Conservation (phyloP, 306 rosid genomes). For the Cucumis melo region DNA sequence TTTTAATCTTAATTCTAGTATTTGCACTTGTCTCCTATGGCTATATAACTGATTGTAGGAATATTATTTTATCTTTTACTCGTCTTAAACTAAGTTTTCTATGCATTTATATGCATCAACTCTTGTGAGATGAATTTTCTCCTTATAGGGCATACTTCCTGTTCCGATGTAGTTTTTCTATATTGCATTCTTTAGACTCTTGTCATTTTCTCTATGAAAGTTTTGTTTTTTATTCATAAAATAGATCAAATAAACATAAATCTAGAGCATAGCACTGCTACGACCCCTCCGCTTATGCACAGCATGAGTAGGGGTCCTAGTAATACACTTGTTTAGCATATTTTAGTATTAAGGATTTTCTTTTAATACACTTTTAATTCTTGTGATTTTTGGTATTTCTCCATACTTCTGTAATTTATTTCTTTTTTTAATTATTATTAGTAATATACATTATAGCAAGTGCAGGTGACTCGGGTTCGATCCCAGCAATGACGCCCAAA, state of each 20-base stretch:
- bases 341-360: not conserved
- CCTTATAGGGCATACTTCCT: too few species aligned
- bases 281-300: not conserved
- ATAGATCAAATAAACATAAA: not conserved
- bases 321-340: not conserved
- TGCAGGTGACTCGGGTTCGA: too few species aligned
- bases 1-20: slow-evolving; percentile 1
- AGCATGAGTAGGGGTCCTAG: not conserved
- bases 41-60: not conserved
- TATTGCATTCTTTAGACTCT: too few species aligned
- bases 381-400: not conserved
- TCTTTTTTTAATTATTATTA: too few species aligned
- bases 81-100: not conserved
- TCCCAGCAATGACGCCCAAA: too few species aligned
- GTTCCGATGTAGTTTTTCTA: too few species aligned
- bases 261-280: not conserved
- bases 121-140: too few species aligned
- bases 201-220: too few species aligned
- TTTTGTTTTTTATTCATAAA: too few species aligned
- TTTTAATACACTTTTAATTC: not conserved
- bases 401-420: not conserved
- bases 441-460: too few species aligned
- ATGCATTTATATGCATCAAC: too few species aligned
- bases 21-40: not conserved
- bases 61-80: not conserved